Evolutionary conservation across 192 early-diverging fungal genomes (phyloP).

Genomic region (Coemansia aciculifera): DNA sequence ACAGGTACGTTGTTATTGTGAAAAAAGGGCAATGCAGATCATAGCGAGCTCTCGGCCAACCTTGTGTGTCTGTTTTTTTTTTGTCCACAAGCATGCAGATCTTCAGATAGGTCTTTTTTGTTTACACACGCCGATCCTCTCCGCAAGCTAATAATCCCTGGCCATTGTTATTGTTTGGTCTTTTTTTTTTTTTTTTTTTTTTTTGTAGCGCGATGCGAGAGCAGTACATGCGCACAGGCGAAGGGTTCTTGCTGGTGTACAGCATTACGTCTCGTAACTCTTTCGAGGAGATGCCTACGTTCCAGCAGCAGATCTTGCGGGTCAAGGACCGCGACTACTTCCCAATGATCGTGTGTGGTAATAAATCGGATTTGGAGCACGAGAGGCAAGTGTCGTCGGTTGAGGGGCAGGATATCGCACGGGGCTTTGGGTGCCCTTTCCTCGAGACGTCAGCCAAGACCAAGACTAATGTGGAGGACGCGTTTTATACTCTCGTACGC

Average conservation of each 20-base stretch:
- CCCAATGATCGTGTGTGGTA: constrained; percentile 89
- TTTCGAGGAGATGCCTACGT: constrained; percentile 88
- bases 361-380: constrained; percentile 85
- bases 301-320: constrained; percentile 89
- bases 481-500: constrained; percentile 85
- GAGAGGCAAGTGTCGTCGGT: constrained; percentile 81
- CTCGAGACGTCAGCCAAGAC: constrained; percentile 89
- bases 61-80: background rate
- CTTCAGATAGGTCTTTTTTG: constrained; percentile 2
- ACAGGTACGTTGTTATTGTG: constrained; percentile 54
- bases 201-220: constrained; percentile 78
- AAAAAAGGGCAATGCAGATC: background rate
- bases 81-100: background rate
- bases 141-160: background rate
- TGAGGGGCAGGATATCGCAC: constrained; percentile 83
- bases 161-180: constrained; percentile 4
- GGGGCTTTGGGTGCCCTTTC: constrained; percentile 73
- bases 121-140: background rate
- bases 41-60: background rate
- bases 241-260: constrained; percentile 94
- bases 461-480: constrained; percentile 89
- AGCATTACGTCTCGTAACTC: constrained; percentile 88
- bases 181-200: background rate
- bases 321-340: constrained; percentile 94
- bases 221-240: constrained; percentile 95